A percentile compares a stretch with the other conserved stretches of the same genome.
Evolutionary conservation across 441 rosid genomes (phyloP).

Genomic region (Aquilaria agallochum): DNA sequence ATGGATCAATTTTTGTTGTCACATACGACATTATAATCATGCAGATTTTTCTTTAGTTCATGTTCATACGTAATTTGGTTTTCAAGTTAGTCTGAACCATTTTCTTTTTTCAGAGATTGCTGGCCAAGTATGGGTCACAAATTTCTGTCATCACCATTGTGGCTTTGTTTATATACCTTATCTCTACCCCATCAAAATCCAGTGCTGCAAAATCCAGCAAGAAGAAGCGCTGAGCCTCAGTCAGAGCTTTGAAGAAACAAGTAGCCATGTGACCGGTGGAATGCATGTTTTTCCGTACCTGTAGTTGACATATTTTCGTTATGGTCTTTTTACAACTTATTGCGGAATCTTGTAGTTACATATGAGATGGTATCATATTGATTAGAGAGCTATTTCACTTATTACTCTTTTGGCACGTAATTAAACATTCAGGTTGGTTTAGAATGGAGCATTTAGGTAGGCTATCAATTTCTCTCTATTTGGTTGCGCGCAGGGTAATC

Average conservation of each 20-base stretch:
- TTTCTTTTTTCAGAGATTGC: constrained; percentile 55
- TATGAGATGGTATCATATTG: not conserved
- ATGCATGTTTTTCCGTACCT: constrained; percentile 1
- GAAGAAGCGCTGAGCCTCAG: constrained; percentile 60
- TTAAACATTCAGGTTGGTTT: too few species aligned
- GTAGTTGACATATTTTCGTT: constrained; percentile 3
- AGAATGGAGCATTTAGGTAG: too few species aligned
- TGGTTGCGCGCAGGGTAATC: too few species aligned
- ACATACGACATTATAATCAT: not conserved
- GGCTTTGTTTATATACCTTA: constrained; percentile 63
- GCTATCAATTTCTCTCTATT: too few species aligned
- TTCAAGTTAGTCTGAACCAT: constrained; percentile 4
- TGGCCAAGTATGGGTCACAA: constrained; percentile 73
- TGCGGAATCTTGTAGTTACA: not conserved
- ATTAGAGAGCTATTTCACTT: too few species aligned
- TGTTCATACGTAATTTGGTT: not conserved
- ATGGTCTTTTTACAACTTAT: not conserved
- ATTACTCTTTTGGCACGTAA: too few species aligned
- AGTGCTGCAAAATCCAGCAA: constrained; percentile 62
- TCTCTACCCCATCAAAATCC: constrained; percentile 60
- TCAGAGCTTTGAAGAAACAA: constrained; percentile 11
- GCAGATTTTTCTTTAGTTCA: not conserved
- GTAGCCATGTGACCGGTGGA: not conserved
- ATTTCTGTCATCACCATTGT: constrained; percentile 71
- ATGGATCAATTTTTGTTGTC: constrained; percentile 1